phyloP scores from a whole-genome alignment of 2,329 filamentous ascomycete genomes.

The Ploettnerulaceae sp. region DNA sequence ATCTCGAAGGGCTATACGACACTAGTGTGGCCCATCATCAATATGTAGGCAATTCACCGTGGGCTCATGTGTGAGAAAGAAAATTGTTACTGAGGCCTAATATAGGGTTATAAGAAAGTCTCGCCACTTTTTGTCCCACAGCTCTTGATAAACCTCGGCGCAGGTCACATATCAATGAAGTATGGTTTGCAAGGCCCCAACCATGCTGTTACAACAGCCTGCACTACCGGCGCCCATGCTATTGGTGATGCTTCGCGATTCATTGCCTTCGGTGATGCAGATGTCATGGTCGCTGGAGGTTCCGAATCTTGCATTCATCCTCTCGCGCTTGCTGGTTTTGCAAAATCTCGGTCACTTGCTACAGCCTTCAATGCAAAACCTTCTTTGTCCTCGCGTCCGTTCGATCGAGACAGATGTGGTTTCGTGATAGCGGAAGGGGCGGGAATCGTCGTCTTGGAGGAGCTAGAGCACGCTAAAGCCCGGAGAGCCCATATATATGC shows the following conservation, averaged over 20 bases:
- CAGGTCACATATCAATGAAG: slow-evolving; percentile 91
- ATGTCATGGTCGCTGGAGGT: slow-evolving; percentile 95
- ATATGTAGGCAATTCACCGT: slow-evolving; percentile 45
- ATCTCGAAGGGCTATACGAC: slow-evolving; percentile 83
- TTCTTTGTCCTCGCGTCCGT: slow-evolving; percentile 71
- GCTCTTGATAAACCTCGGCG: slow-evolving; percentile 89
- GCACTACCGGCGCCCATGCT: slow-evolving; percentile 91
- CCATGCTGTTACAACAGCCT: slow-evolving; percentile 88
- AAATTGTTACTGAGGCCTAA: slow-evolving; percentile 22
- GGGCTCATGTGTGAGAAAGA: neutral
- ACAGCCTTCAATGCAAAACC: slow-evolving; percentile 75
- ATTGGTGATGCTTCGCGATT: slow-evolving; percentile 92
- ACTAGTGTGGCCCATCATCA: slow-evolving; percentile 73
- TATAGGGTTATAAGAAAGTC: slow-evolving; percentile 83
- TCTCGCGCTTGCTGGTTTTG: slow-evolving; percentile 86
- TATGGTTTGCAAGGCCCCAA: slow-evolving; percentile 88
- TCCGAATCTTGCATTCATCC: slow-evolving; percentile 95
- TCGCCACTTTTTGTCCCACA: slow-evolving; percentile 91
- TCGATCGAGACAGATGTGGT: slow-evolving; percentile 72
- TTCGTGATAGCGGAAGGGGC: slow-evolving; percentile 95
- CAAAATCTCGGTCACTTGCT: slow-evolving; percentile 77
- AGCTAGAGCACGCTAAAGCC: slow-evolving; percentile 77
- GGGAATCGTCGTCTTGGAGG: slow-evolving; percentile 82
- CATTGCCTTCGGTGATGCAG: slow-evolving; percentile 83
- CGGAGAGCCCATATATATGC: slow-evolving; percentile 81